These are phyloP conservation scores for Cyclotella sp. DNA, from an alignment of 108 stramenopile genomes.

Conservation along the genomic window DNA sequence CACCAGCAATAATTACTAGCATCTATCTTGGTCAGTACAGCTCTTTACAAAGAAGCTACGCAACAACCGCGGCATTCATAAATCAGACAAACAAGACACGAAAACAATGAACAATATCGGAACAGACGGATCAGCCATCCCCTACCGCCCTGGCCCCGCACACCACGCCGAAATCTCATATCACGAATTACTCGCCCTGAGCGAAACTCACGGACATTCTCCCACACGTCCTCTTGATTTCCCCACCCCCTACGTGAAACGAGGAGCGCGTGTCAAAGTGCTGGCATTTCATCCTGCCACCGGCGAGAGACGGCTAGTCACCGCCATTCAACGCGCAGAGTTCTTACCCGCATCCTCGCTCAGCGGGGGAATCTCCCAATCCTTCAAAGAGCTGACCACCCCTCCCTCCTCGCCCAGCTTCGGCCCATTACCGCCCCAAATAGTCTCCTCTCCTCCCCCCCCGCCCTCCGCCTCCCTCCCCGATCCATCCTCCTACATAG, in stretches of 20 bases:
- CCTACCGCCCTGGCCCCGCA: constrained; percentile 43
- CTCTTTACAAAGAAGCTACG: too few species aligned
- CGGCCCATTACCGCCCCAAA: neutral
- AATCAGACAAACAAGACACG: too few species aligned
- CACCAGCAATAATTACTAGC: too few species aligned
- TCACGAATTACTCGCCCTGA: constrained; percentile 28
- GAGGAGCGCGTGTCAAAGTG: constrained; percentile 79
- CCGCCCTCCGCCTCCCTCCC: constrained; percentile 8
- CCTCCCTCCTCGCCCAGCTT: constrained; percentile 22
- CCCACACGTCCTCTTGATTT: constrained; percentile 81
- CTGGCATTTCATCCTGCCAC: constrained; percentile 75
- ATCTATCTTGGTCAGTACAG: too few species aligned
- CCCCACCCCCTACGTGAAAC: constrained; percentile 70
- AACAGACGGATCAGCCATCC: constrained; percentile 42
- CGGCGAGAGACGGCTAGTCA: constrained; percentile 66
- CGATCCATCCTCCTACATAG: constrained; percentile 51
- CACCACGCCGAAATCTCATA: constrained; percentile 39
- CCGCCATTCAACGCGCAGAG: constrained; percentile 77
- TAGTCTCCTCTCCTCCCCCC: constrained; percentile 34
- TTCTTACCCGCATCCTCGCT: constrained; percentile 22
- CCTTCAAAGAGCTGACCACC: neutral
- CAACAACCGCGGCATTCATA: too few species aligned
- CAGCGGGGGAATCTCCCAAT: constrained; percentile 15
- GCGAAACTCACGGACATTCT: constrained; percentile 26
- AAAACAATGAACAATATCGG: constrained; percentile 29